These are phyloP conservation scores for Infundibulicybe gibba DNA, from an alignment of 768 basidiomycete genomes.

Conservation along the genomic window DNA sequence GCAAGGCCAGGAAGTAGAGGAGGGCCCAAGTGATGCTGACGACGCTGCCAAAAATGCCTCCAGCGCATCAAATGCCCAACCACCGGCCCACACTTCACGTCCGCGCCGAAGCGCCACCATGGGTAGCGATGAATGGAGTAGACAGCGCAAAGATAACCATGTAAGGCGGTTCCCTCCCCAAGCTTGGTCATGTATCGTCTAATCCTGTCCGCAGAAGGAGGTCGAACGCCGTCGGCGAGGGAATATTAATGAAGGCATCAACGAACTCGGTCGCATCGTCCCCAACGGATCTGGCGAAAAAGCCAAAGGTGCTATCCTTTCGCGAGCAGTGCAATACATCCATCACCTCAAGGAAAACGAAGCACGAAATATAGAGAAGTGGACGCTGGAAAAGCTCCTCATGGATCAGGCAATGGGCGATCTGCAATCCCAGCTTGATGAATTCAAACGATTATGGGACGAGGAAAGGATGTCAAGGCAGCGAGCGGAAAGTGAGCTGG, in stretches of 20 bases:
- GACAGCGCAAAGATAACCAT: conserved; percentile 81
- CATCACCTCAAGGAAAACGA: conserved; percentile 89
- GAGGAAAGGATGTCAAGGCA: conserved; percentile 63
- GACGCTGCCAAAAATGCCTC: conserved; percentile 9
- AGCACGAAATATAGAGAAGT: conserved; percentile 87
- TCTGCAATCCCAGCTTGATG: conserved; percentile 78
- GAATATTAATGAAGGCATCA: conserved; percentile 96
- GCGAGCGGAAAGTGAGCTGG: conserved; percentile 63
- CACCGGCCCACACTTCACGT: conserved; percentile 14
- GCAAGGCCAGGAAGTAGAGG: conserved; percentile 20
- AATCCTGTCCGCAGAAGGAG: conserved; percentile 70
- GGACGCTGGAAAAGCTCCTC: conserved; percentile 88
- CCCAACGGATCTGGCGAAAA: conserved; percentile 86
- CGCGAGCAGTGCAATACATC: conserved; percentile 88
- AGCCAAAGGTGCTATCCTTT: conserved; percentile 86
- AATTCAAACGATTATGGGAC: conserved; percentile 78
- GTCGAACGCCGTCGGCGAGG: conserved; percentile 93
- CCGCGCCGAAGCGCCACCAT: conserved; percentile 54
- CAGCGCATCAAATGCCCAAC: conserved; percentile 4
- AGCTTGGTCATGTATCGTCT: no score
- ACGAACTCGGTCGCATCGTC: conserved; percentile 83
- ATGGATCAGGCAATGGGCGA: conserved; percentile 94
- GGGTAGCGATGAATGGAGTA: conserved; percentile 76
- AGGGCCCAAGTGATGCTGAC: conserved; percentile 13
- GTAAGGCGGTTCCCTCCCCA: conserved; percentile 38